Base-by-base conservation (phyloP, 2,329 filamentous ascomycete genomes). In the Neurospora sp. region DNA sequence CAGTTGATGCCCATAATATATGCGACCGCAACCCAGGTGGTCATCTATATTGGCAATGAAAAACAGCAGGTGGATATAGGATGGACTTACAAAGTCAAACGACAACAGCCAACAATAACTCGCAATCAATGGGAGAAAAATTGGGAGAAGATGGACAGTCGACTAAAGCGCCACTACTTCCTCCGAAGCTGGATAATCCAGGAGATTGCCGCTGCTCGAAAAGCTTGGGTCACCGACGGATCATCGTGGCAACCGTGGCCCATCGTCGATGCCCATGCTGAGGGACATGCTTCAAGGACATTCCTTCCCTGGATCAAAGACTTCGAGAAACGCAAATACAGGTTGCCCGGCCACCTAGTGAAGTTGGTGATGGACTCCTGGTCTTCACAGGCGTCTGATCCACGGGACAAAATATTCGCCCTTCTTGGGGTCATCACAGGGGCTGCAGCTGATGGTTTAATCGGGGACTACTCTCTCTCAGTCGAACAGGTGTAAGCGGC, bases 121-220 rank as follows among this genome's bases (percentile, higher is more conserved):
- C 52, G 52, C 38, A 40, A 38, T 15, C 66, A 66, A 7, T 71
- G 69, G 71, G 58, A 52, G 13, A 42, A 66, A 3, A 62, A 66
- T 11, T 72, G 70, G 70, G 43, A 72, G 4, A 38, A 67, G 13
- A 40, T 72, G 40, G 69, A 70, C 23, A 58, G 67, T 13, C 67
- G 66, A 7, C 46, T 73, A 36, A 70, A 73, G 42, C 69, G 70
- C 7, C 70, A 66, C 13, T 71, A 73, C 33, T 71, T 71, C 69
- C 70, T 73, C 38, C 68, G 71, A 4, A 69, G 68, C 11, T 73
- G 70, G 71, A 73, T 73, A n/a, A 73, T 73, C 36, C 71, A 73
- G 40, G 71, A 73, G 38, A 73, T 73, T 66, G 70, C 71, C 7
- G 68, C 67, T 11, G 71, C 71, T 11, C 71, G 67, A 39, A 70